A percentile compares a stretch with the other conserved stretches of the same genome.
These are phyloP conservation scores for Macadamia integrifolia DNA, from an alignment of 164 flowering plant species.

Conservation along the genomic window DNA sequence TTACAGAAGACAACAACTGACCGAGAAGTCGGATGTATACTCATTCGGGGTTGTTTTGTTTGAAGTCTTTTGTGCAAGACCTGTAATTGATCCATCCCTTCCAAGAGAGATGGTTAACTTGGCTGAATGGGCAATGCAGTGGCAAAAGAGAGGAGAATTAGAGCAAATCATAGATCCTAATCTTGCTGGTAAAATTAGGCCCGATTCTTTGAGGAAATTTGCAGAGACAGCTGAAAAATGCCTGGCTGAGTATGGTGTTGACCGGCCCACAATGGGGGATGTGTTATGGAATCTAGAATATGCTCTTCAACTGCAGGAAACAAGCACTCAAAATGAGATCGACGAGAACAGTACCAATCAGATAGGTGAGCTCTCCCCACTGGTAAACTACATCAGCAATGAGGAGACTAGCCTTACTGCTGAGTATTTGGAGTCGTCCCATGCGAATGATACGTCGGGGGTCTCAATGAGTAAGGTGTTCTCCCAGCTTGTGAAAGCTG, in stretches of 20 bases:
- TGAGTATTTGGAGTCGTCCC: slow-evolving; percentile 24
- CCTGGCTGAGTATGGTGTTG: slow-evolving; percentile 70
- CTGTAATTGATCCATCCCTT: slow-evolving; percentile 72
- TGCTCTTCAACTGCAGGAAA: slow-evolving; percentile 72
- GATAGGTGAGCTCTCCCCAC: slow-evolving; percentile 53
- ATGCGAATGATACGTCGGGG: slow-evolving; percentile 50
- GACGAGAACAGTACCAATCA: slow-evolving; percentile 63
- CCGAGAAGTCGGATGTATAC: slow-evolving; percentile 84
- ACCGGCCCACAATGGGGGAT: slow-evolving; percentile 81
- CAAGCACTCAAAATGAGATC: slow-evolving; percentile 39
- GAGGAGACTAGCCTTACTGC: slow-evolving; percentile 21
- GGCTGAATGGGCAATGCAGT: slow-evolving; percentile 82
- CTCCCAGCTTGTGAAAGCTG: slow-evolving; percentile 71
- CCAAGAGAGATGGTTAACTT: slow-evolving; percentile 70
- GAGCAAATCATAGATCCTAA: slow-evolving; percentile 57
- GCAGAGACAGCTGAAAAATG: slow-evolving; percentile 85
- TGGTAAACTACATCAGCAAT: slow-evolving; percentile 31
- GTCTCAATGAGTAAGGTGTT: slow-evolving; percentile 66
- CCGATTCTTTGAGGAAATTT: slow-evolving; percentile 66
- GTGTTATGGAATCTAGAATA: slow-evolving; percentile 81
- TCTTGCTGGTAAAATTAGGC: slow-evolving; percentile 50
- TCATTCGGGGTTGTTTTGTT: slow-evolving; percentile 83
- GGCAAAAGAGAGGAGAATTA: slow-evolving; percentile 64
- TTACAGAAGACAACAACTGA: slow-evolving; percentile 72
- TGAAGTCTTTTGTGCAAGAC: slow-evolving; percentile 76